These are phyloP conservation scores for Erigeron philadelphicus DNA, from an alignment of 140 eudicot species.

Conservation along the genomic window DNA sequence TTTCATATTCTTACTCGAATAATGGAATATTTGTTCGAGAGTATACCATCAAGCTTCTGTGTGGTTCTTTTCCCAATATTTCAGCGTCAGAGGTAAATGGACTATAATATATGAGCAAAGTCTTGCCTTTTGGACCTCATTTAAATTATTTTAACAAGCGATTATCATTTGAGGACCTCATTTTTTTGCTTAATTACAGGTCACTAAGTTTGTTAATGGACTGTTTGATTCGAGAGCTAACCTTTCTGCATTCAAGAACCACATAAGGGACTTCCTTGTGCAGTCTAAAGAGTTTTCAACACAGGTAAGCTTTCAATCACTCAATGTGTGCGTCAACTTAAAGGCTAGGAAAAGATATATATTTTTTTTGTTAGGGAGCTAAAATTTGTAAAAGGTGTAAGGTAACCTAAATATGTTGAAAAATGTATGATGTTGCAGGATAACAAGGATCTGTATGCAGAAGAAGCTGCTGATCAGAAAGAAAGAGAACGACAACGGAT, in stretches of 20 bases:
- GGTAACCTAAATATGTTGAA: neutral
- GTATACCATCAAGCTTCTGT: constrained; percentile 76
- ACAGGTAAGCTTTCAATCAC: constrained; percentile 44
- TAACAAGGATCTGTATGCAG: constrained; percentile 94
- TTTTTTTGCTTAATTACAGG: constrained; percentile 37
- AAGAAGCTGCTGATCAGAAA: constrained; percentile 90
- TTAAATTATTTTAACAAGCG: neutral
- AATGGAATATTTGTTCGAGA: constrained; percentile 76
- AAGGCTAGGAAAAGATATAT: neutral
- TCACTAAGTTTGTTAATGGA: constrained; percentile 77
- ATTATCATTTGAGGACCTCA: constrained; percentile 2
- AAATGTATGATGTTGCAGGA: constrained; percentile 45
- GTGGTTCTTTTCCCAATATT: constrained; percentile 93
- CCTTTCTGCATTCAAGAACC: constrained; percentile 73
- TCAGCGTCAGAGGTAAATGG: constrained; percentile 61
- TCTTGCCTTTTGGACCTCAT: neutral
- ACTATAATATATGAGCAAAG: neutral
- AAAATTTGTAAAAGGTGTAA: neutral
- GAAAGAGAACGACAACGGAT: constrained; percentile 78
- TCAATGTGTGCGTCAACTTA: neutral
- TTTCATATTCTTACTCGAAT: constrained; percentile 65
- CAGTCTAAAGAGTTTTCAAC: constrained; percentile 95
- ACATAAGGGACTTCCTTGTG: constrained; percentile 89
- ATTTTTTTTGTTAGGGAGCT: neutral
- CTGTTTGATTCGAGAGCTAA: constrained; percentile 71